These are phyloP conservation scores for Lentinula detonsa DNA, from an alignment of 768 basidiomycete genomes.

Conservation along the genomic window DNA sequence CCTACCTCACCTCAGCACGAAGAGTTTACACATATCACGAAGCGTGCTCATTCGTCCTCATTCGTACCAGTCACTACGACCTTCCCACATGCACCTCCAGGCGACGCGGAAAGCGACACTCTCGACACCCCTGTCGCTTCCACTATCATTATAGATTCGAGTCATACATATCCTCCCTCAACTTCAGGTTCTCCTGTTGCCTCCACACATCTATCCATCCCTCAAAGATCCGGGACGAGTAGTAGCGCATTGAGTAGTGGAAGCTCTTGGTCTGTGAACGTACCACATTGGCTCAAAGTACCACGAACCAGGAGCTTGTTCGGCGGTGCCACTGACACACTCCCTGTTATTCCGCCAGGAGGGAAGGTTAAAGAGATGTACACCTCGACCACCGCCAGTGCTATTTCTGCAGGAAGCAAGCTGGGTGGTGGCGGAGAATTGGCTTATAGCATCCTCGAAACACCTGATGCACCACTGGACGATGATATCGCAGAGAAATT, in stretches of 20 bases:
- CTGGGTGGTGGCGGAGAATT: constrained; percentile 44
- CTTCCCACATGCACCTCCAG: constrained; percentile 19
- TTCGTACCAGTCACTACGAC: constrained; percentile 54
- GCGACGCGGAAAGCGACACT: constrained; percentile 12
- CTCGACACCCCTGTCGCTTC: constrained; percentile 20
- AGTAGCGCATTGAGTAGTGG: constrained; percentile 21
- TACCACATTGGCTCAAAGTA: constrained; percentile 67
- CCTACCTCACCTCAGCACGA: constrained; percentile 25
- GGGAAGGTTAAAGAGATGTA: constrained; percentile 42
- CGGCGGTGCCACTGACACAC: constrained; percentile 33
- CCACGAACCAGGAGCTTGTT: constrained; percentile 19
- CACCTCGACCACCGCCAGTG: not conserved
- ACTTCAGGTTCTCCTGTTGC: constrained; percentile 18
- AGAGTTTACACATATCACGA: constrained; percentile 69
- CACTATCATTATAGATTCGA: constrained; percentile 15
- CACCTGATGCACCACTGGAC: constrained; percentile 58
- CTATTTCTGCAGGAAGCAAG: not conserved
- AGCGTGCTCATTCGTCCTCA: constrained; percentile 39
- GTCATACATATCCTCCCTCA: constrained; percentile 81
- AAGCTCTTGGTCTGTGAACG: constrained; percentile 29
- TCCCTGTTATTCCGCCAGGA: not conserved
- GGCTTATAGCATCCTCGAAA: constrained; percentile 80
- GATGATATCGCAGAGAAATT: constrained; percentile 70
- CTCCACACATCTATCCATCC: not conserved
- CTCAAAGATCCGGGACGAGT: not conserved